Base-by-base conservation (phyloP, 352 stramenopile genomes). In the Globisporangium lucens region DNA sequence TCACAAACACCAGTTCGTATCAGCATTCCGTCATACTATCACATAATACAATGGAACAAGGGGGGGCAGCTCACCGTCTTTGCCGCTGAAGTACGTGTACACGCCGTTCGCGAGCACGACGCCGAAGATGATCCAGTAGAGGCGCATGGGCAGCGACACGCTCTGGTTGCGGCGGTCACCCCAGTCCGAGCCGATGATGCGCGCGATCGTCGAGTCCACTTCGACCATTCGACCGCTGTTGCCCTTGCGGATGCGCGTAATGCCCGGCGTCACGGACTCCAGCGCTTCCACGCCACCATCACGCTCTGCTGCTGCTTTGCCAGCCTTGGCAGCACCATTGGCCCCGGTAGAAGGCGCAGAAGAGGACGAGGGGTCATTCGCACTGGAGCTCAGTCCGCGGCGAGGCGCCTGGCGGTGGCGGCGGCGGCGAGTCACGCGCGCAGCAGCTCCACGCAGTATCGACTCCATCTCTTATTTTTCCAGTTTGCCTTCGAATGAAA, bases 111-210 rank as follows among this genome's bases (percentile, higher is more conserved):
- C 65, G 35, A 92, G 56, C 58, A 92, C 78, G 8, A 88, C 20
- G 4, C 35, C 70, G 61, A 92, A 92, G 53, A 90, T 27, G 46
- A 85, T 30, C 84, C 84, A 92, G 66, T 92, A 92, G 20, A 92
- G 56, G 30, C 83, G 85, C 84, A 92, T 92, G 52, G 80, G 71
- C 36, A 87, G 56, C 49, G 84, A 87, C 59, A 92, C 76, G 27
- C 71, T 71, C 74, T 92, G 84, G 35, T 78, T 76, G 47, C 82
- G 82, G 22, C 84, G 84, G 61, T 92, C 84, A 47, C 77, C 84
- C 84, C 84, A 92, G 68, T 92, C 84, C 7, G 84, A 92, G 53
- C 84, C 84, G 30, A 92, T 85, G 69, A 92, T 76, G 43, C 84
- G 82, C 63, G 80, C 80, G 15, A 89, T 69, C 4, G 80, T 84